phyloP scores from a whole-genome alignment of 2,329 filamentous ascomycete species.

The Penicillium sp. region DNA sequence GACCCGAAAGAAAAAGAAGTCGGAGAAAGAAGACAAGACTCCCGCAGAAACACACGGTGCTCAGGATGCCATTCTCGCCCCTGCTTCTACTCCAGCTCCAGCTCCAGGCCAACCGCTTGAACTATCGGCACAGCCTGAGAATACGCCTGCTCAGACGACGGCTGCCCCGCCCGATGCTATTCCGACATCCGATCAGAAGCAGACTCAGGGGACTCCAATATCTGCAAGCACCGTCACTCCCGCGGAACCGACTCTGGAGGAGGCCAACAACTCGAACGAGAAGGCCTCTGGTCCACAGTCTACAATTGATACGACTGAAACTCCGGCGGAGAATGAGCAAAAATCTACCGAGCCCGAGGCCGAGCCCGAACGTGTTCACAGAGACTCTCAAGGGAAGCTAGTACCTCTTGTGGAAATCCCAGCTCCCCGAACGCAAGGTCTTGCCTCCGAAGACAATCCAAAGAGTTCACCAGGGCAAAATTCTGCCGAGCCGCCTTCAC shows the following conservation, averaged over 20 bases:
- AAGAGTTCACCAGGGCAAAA: not conserved
- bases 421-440: not conserved
- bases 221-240: not conserved
- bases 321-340: too few species aligned
- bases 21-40: conserved; percentile 29
- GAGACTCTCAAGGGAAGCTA: conserved; percentile 5
- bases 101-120: too few species aligned
- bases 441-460: too few species aligned
- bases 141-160: not conserved
- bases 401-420: conserved; percentile 9
- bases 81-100: not conserved
- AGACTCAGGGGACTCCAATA: not conserved
- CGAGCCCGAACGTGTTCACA: not conserved
- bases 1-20: conserved; percentile 37
- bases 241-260: not conserved
- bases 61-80: conserved; percentile 4
- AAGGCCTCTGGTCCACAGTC: too few species aligned
- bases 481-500: not conserved
- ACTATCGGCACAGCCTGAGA: not conserved
- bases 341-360: too few species aligned
- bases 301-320: too few species aligned
- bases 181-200: not conserved
- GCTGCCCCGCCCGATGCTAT: not conserved
- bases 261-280: not conserved
- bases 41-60: conserved; percentile 20